Evolutionary conservation across 257 asterid species (phyloP).

Genomic region (Plantago major): DNA sequence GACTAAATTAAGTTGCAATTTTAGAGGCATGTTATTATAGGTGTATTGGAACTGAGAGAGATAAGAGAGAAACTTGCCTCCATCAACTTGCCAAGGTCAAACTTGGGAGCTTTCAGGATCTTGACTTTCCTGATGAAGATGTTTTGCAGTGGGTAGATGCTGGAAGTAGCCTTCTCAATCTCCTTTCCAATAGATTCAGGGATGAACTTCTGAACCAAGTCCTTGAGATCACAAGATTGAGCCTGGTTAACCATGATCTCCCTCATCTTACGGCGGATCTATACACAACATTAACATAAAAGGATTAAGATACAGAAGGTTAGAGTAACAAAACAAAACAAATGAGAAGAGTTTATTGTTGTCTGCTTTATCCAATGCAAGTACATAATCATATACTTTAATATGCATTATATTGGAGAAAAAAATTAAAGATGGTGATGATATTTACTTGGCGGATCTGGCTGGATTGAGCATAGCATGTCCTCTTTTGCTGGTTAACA

Average conservation of each 20-base stretch:
- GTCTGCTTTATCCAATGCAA: neutral
- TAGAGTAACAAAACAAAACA: neutral
- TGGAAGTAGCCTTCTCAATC: slow-evolving; percentile 42
- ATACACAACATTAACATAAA: neutral
- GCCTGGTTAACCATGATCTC: slow-evolving; percentile 47
- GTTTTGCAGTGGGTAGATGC: slow-evolving; percentile 42
- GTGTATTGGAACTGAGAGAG: neutral
- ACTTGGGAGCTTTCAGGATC: slow-evolving; percentile 46
- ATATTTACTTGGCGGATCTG: slow-evolving; percentile 37
- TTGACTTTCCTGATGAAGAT: slow-evolving; percentile 42
- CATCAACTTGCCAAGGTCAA: slow-evolving; percentile 46
- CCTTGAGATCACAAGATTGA: slow-evolving; percentile 39
- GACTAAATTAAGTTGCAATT: neutral
- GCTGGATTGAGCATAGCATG: slow-evolving; percentile 42
- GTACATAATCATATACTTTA: too few species aligned
- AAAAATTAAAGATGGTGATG: neutral
- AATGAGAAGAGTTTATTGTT: neutral
- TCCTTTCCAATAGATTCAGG: slow-evolving; percentile 46
- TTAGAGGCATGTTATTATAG: neutral
- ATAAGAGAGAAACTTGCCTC: slow-evolving; percentile 22
- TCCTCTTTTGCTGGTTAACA: slow-evolving; percentile 39
- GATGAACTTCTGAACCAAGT: slow-evolving; percentile 37
- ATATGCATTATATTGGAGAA: neutral
- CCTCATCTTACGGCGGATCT: slow-evolving; percentile 41
- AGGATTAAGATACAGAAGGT: neutral